Percentiles rank a stretch among this genome's conserved stretches.
phyloP scores from a whole-genome alignment of 805 yeast genomes.

The Candida easanensis region DNA sequence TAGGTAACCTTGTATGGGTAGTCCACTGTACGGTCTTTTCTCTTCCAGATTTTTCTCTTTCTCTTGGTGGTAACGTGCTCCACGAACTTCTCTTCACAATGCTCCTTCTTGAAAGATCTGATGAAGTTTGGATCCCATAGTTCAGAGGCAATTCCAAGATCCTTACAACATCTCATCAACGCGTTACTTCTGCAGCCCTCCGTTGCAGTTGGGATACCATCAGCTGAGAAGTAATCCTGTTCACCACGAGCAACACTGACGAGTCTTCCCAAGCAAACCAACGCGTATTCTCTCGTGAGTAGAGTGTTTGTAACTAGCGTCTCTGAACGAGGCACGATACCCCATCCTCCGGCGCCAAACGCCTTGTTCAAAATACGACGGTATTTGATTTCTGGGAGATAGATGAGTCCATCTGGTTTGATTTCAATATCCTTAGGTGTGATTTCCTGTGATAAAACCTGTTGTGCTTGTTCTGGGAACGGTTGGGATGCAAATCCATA shows the following conservation, averaged over 20 bases:
- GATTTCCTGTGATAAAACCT: conserved; percentile 60
- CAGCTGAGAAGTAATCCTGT: conserved; percentile 84
- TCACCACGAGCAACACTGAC: conserved; percentile 95
- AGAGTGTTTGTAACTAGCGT: conserved; percentile 70
- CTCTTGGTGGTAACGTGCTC: conserved; percentile 79
- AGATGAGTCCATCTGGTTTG: conserved; percentile 91
- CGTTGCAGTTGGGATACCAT: conserved; percentile 89
- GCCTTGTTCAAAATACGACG: conserved; percentile 85
- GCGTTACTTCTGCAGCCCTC: conserved; percentile 98
- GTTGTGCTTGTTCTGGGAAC: conserved; percentile 58
- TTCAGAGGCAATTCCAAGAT: conserved; percentile 93
- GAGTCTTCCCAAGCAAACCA: conserved; percentile 81
- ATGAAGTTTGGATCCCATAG: conserved; percentile 96
- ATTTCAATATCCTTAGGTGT: conserved; percentile 78
- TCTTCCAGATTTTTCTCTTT: conserved; percentile 90
- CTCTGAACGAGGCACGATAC: conserved; percentile 89
- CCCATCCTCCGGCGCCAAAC: conserved; percentile 99
- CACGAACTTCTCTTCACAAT: conserved; percentile 81
- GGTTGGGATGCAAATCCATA: conserved; percentile 83
- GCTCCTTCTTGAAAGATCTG: conserved; percentile 54
- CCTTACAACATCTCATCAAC: conserved; percentile 96
- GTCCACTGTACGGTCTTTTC: conserved; percentile 77
- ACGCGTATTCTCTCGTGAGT: conserved; percentile 87
- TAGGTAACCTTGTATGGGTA: conserved; percentile 67
- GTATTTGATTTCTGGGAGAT: conserved; percentile 93